Evolutionary conservation across 2,329 filamentous ascomycete genomes (phyloP).

Genomic region (Stemphylium vesicarium): DNA sequence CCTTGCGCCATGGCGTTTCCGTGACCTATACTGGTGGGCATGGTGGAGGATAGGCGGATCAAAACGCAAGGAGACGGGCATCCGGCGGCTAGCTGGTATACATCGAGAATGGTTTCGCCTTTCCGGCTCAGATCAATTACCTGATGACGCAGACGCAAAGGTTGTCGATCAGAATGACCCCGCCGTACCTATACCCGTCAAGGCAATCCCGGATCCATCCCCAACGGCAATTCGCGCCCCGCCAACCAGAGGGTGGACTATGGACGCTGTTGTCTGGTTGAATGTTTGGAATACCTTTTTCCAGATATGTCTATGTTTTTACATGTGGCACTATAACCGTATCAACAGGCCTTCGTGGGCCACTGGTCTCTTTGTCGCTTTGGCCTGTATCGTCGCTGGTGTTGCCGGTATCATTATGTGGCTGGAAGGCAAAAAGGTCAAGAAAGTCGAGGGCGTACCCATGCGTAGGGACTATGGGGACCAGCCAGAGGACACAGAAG

Average conservation of each 20-base stretch:
- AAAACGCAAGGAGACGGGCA: conserved; percentile 54
- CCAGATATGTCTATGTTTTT: conserved; percentile 73
- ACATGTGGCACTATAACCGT: conserved; percentile 84
- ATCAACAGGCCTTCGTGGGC: conserved; percentile 78
- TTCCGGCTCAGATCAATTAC: conserved; percentile 66
- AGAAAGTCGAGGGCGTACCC: conserved; percentile 48
- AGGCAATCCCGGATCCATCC: conserved; percentile 69
- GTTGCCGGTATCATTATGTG: conserved; percentile 73
- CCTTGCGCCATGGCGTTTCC: conserved; percentile 81
- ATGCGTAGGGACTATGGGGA: conserved; percentile 34
- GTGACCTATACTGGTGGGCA: conserved; percentile 77
- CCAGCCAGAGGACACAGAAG: conserved; percentile 30
- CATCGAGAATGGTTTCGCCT: conserved; percentile 79
- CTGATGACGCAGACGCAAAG: conserved; percentile 30
- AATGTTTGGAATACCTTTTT: conserved; percentile 81
- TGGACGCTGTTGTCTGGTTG: conserved; percentile 80
- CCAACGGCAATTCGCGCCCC: conserved; percentile 74
- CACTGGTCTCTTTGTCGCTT: conserved; percentile 77
- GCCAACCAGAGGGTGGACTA: conserved; percentile 73
- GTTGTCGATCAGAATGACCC: conserved; percentile 47
- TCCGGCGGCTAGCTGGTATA: conserved; percentile 75
- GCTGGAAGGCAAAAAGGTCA: conserved; percentile 65
- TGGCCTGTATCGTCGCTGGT: conserved; percentile 73
- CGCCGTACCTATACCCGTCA: conserved; percentile 67
- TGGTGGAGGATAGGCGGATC: conserved; percentile 64